Conservation (phyloP, 192 early-diverging fungal genomes). For the Lunasporangiospora selenospora region DNA sequence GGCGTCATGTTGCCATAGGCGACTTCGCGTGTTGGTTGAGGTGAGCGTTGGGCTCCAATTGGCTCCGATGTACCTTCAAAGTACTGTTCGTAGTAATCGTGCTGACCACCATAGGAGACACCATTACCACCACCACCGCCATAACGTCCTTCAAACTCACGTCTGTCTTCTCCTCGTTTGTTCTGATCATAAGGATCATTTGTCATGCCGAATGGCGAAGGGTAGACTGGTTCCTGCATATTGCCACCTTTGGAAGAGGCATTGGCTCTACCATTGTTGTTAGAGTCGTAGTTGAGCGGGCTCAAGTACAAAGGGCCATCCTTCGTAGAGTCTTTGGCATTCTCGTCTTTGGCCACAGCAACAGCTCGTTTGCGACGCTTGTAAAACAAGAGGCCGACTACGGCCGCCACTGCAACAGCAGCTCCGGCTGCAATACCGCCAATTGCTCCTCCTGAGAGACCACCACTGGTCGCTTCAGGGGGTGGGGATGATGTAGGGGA, state of each 20-base stretch:
- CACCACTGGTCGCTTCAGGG: conserved; percentile 2
- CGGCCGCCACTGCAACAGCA: conserved; percentile 4
- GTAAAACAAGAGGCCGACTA: conserved; percentile 29
- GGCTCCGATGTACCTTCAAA: too few relatives aligned
- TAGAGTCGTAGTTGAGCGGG: conserved; percentile 19
- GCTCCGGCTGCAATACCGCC: conserved; percentile 34
- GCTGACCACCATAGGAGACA: too few relatives aligned
- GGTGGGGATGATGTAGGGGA: too few relatives aligned
- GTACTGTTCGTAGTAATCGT: too few relatives aligned
- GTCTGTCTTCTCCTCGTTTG: too few relatives aligned
- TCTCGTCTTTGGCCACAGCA: conserved; percentile 8
- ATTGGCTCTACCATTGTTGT: conserved; percentile 22
- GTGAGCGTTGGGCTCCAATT: conserved; percentile 10
- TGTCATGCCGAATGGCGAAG: too few relatives aligned
- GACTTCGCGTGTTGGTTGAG: neutral
- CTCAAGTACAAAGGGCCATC: conserved; percentile 37
- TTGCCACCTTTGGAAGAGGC: too few relatives aligned
- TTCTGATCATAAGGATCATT: too few relatives aligned
- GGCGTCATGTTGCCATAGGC: conserved; percentile 13
- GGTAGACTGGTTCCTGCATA: too few relatives aligned
- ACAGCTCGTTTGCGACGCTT: conserved; percentile 28
- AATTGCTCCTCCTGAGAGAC: conserved; percentile 20
- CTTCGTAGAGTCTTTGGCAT: too few relatives aligned
- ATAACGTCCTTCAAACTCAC: too few relatives aligned
- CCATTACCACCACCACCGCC: too few relatives aligned